A percentile compares a stretch with the other conserved stretches of the same genome.
Evolutionary conservation across 257 asterid species (phyloP).

Genomic region (Avicennia marina): DNA sequence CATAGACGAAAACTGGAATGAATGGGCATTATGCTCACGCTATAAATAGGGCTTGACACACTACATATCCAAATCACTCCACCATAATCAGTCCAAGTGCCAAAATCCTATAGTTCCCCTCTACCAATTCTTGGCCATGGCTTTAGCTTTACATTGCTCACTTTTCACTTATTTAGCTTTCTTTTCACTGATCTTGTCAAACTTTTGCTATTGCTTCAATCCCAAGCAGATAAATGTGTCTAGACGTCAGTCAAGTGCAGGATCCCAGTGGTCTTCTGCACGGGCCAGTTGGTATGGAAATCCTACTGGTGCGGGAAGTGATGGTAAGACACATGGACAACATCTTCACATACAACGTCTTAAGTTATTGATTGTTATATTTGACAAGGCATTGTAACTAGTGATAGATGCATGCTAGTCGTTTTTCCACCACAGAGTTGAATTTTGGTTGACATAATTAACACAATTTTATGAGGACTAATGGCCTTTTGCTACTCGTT

Average conservation of each 20-base stretch:
- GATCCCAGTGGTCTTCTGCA: slow-evolving; percentile 59
- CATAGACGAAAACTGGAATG: slow-evolving; percentile 7
- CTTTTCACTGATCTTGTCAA: slow-evolving; percentile 24
- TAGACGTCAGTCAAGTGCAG: slow-evolving; percentile 14
- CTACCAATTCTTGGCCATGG: slow-evolving; percentile 23
- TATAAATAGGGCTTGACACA: slow-evolving; percentile 24
- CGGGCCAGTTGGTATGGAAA: slow-evolving; percentile 89
- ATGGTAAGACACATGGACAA: too few relatives aligned
- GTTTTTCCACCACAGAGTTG: too few relatives aligned
- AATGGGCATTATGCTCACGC: background rate
- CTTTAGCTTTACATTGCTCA: slow-evolving; percentile 8
- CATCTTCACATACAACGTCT: background rate
- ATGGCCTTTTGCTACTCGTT: too few relatives aligned
- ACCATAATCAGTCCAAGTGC: background rate
- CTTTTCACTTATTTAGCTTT: slow-evolving; percentile 26
- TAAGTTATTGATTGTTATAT: too few relatives aligned
- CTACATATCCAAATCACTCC: slow-evolving; percentile 5
- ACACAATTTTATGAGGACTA: background rate
- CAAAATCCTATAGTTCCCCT: background rate
- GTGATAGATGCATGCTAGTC: too few relatives aligned
- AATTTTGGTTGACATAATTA: too few relatives aligned
- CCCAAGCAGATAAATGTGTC: slow-evolving; percentile 47
- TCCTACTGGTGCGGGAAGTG: slow-evolving; percentile 77
- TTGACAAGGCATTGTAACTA: too few relatives aligned
- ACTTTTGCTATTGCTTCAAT: slow-evolving; percentile 43